phyloP scores from a whole-genome alignment of 495 filamentous ascomycete species.

The Aspergillus mulundensis region DNA sequence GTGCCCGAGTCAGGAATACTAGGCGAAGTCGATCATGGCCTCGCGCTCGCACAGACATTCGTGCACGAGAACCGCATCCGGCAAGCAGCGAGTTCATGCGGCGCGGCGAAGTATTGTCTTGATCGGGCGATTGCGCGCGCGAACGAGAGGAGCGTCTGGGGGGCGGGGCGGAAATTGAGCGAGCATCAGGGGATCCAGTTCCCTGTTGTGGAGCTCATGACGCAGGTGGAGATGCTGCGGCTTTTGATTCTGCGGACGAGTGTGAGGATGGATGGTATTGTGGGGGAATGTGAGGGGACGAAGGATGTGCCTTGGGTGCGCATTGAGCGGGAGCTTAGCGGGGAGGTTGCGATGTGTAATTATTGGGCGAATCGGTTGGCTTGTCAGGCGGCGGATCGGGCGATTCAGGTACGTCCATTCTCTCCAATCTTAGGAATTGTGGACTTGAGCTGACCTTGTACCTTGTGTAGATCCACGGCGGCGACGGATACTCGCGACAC shows the following conservation, averaged over 20 bases:
- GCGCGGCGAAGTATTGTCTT: constrained; percentile 54
- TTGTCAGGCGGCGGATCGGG: constrained; percentile 55
- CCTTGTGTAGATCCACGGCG: constrained; percentile 43
- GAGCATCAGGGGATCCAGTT: constrained; percentile 59
- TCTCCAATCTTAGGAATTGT: background rate
- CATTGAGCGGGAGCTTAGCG: constrained; percentile 51
- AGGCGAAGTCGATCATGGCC: constrained; percentile 42
- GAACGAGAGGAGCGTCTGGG: constrained; percentile 48
- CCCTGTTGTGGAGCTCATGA: constrained; percentile 55
- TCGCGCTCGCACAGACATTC: constrained; percentile 57
- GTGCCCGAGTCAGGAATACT: constrained; percentile 47
- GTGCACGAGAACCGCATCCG: constrained; percentile 60
- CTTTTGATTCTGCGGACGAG: constrained; percentile 58
- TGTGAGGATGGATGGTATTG: constrained; percentile 53
- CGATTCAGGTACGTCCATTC: constrained; percentile 43
- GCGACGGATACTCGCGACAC: constrained; percentile 45
- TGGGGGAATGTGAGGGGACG: constrained; percentile 21
- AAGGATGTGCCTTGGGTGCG: constrained; percentile 27
- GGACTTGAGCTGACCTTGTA: background rate
- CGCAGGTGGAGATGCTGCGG: constrained; percentile 56
- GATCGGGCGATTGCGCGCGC: constrained; percentile 51
- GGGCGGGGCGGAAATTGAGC: constrained; percentile 42
- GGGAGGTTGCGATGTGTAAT: constrained; percentile 60
- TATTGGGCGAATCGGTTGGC: constrained; percentile 59
- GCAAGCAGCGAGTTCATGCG: constrained; percentile 56